phyloP scores from a whole-genome alignment of 352 stramenopile genomes.

The Elongisporangium anandrum region DNA sequence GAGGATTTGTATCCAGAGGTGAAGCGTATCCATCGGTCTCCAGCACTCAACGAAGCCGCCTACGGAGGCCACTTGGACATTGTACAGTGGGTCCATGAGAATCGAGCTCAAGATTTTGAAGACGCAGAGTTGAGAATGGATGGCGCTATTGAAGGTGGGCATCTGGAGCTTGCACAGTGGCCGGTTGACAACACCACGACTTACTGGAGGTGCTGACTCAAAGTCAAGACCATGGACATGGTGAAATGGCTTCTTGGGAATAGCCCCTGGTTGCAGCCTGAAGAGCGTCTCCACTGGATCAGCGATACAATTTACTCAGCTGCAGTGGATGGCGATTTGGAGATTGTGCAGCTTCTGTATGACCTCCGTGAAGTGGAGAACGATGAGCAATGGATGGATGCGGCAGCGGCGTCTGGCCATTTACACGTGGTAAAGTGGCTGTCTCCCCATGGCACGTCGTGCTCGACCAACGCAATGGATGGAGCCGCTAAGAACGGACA shows the following conservation, averaged over 20 bases:
- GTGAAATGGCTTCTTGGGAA: neutral
- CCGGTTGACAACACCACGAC: neutral
- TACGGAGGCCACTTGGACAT: neutral
- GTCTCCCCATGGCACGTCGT: conserved; percentile 26
- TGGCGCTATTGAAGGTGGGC: neutral
- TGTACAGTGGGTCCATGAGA: neutral
- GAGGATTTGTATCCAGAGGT: neutral
- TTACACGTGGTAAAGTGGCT: conserved; percentile 46
- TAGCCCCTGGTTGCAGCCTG: neutral
- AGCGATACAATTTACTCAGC: conserved; percentile 3
- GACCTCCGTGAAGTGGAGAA: conserved; percentile 28
- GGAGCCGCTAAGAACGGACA: conserved; percentile 36
- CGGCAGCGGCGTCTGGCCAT: conserved; percentile 43
- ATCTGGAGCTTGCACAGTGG: neutral
- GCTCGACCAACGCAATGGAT: conserved; percentile 42
- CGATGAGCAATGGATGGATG: conserved; percentile 32
- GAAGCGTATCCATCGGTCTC: neutral
- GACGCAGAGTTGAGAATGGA: neutral
- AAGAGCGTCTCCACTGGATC: neutral
- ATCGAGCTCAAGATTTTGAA: neutral
- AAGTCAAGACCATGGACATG: neutral
- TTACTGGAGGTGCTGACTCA: neutral
- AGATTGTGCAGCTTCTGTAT: conserved; percentile 40
- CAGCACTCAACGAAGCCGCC: neutral
- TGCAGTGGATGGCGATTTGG: conserved; percentile 35